Evolutionary conservation across 2,329 filamentous ascomycete genomes (phyloP).

Genomic region (Metarhizium robertsii): DNA sequence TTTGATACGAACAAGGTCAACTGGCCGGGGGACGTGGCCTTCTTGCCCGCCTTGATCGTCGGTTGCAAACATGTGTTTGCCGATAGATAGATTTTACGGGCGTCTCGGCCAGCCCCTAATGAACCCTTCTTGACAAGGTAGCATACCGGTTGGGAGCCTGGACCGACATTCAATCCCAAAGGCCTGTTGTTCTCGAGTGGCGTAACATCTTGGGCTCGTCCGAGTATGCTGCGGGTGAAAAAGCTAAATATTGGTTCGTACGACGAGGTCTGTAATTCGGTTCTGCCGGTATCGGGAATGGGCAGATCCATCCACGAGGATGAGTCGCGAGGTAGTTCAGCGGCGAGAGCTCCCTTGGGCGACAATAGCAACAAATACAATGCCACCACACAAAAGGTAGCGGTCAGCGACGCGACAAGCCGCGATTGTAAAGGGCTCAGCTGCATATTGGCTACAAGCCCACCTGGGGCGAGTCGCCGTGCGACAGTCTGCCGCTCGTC

Average conservation of each 20-base stretch:
- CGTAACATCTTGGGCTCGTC: conserved; percentile 45
- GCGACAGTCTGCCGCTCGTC: conserved; percentile 11
- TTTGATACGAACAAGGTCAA: conserved; percentile 70
- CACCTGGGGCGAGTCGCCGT: neutral
- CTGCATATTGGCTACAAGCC: conserved; percentile 35
- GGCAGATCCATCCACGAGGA: neutral
- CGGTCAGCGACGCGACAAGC: conserved; percentile 56
- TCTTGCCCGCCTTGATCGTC: conserved; percentile 5
- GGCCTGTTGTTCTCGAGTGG: conserved; percentile 56
- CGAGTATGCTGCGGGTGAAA: conserved; percentile 54
- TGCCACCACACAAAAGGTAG: conserved; percentile 48
- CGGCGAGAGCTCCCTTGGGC: conserved; percentile 52
- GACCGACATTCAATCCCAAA: conserved; percentile 45
- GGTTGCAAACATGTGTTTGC: conserved; percentile 83
- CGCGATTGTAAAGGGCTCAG: conserved; percentile 63
- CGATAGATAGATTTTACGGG: conserved; percentile 60
- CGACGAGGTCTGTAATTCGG: conserved; percentile 13
- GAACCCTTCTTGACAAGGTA: conserved; percentile 23
- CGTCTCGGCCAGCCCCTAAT: conserved; percentile 10
- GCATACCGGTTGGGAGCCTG: conserved; percentile 47
- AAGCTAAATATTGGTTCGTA: conserved; percentile 55
- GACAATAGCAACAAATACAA: conserved; percentile 53
- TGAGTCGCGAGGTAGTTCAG: conserved; percentile 31
- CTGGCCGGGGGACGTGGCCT: conserved; percentile 47
- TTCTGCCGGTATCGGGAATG: neutral